Evolutionary conservation across 1,284 basidiomycete genomes (phyloP), one percentile per base, ranked within the genome.

Genomic region (Leccinum holopus): DNA sequence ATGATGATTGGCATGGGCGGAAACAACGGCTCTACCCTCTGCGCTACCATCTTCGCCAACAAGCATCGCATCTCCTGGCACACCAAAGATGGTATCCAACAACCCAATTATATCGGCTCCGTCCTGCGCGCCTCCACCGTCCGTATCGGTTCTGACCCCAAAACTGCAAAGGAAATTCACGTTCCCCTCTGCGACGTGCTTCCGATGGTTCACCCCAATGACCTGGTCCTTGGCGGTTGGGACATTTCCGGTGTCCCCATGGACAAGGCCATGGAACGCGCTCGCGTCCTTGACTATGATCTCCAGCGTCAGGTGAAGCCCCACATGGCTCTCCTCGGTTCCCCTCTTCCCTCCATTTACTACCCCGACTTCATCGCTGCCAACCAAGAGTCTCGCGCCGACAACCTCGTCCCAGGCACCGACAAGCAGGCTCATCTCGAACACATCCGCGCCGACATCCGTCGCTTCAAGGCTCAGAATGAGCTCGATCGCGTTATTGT

Each of bases 191-290:
- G 89, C 52, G 95, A 97, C 73, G 88, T 98, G 68, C 85, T 98
- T 57, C 97, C 97, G 63, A 98, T 97, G 94, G 95, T 98, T 61
- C 96, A 98, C 82, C 97, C 97, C 67, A 97, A 98, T 77, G 97
- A 99, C 79, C 89, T 99, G 73, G 95, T 98, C 67, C 85, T 98
- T 69, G 94, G 95, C 63, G 97, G 97, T 37, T 99, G 97, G 97
- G 97, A 99, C 75, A 98, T 99, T 73, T 97, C 94, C 57, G 85
- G 88, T 60, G 61, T 89, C 53, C 78, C 87, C 59, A 84, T 99
- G 80, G 95, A 98, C 79, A 84, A 91, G 78, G 95, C 97, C 33
- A 98, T 98, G 95, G 81, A 85, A 66, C 94, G 97, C 67, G 92
- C 95, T 61, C 84, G 95, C 78, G 97, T 99, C 61, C 87, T 99